Conservation (phyloP, 805 yeast species). For the Kregervanrija pseudodelftensis region DNA sequence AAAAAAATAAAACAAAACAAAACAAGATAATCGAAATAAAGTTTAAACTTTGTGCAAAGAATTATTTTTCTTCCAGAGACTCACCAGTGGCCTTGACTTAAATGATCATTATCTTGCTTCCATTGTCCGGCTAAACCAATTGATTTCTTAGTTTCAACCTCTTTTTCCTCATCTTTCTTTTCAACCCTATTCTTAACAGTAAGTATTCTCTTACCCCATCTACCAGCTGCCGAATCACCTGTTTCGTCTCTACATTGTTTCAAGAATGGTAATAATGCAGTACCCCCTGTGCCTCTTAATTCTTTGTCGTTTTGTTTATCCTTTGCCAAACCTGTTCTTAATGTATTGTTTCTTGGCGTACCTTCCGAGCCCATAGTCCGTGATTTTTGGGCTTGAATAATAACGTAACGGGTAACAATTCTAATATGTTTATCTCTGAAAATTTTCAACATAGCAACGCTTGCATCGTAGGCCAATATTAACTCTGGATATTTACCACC, state of each 20-base stretch:
- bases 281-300: slow-evolving; percentile 89
- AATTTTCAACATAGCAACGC: slow-evolving; percentile 78
- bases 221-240: slow-evolving; percentile 87
- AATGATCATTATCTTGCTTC: slow-evolving; percentile 22
- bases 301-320: slow-evolving; percentile 34
- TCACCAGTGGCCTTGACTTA: slow-evolving; percentile 26
- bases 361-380: slow-evolving; percentile 41
- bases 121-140: slow-evolving; percentile 28
- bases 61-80: not conserved
- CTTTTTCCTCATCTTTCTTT: not conserved
- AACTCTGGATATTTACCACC: slow-evolving; percentile 45
- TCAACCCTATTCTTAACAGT: slow-evolving; percentile 36
- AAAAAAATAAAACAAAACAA: not conserved
- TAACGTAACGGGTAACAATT: slow-evolving; percentile 80
- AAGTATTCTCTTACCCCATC: slow-evolving; percentile 76
- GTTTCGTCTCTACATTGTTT: slow-evolving; percentile 96
- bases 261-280: slow-evolving; percentile 81
- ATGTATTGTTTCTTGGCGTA: slow-evolving; percentile 33
- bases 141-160: slow-evolving; percentile 1
- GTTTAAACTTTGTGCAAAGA: no score
- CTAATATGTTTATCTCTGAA: slow-evolving; percentile 93
- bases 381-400: slow-evolving; percentile 65
- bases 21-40: not conserved
- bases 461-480: slow-evolving; percentile 73
- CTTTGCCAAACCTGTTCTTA: slow-evolving; percentile 62